Evolutionary conservation across 2,329 filamentous ascomycete genomes (phyloP), one percentile per base, ranked within the genome.

Genomic region (Colletotrichum australisinense): DNA sequence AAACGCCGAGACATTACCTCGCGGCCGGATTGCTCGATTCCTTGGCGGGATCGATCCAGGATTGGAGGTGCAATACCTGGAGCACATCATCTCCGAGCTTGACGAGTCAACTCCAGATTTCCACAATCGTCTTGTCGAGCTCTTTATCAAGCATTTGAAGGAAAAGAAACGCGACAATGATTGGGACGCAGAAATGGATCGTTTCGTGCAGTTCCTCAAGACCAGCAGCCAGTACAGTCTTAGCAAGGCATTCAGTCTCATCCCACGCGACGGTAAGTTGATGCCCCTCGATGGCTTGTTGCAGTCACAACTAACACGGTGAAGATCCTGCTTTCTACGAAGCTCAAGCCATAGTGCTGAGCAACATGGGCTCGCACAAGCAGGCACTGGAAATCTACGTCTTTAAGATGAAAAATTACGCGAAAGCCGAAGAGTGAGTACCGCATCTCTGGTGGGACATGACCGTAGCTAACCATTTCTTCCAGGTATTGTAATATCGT

Each of bases 361-460:
- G 94, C 82, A 97, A 97, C 77, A 98, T 98, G 94, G 95, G 94
- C 7, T 93, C 96, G 78, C 95, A 99, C 84, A 95, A 95, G 80
- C 95, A 98, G 83, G 97, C 97, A 0, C 86, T 99, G n/a, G 93
- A 97, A 80, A 98, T 99, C 65, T 99, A 98, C 81, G 96, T 98
- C 32, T 99, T 98, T 84, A 97, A 96, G 81, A 90, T 99, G 81
- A 86, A 93, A 76, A 93, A 98, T 81, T 96, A 94, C 75, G 86
- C 85, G 14, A 98, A 98, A 83, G 97, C 97, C 38, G 97, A 99
- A 88, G 95, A 98, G 93, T 98, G 85, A 74, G 91, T 87, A 59
- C 8, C 16, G 46, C 53, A 32, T 30, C 5, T 3, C 1, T 19
- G 49, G 4, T n/a, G 1, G 11, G 28, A 12, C 24, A 32, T 32